Percentiles rank a stretch among this genome's conserved stretches.
These are phyloP conservation scores for Talaromyces sp. DNA, from an alignment of 2,329 filamentous ascomycete genomes.

Conservation along the genomic window DNA sequence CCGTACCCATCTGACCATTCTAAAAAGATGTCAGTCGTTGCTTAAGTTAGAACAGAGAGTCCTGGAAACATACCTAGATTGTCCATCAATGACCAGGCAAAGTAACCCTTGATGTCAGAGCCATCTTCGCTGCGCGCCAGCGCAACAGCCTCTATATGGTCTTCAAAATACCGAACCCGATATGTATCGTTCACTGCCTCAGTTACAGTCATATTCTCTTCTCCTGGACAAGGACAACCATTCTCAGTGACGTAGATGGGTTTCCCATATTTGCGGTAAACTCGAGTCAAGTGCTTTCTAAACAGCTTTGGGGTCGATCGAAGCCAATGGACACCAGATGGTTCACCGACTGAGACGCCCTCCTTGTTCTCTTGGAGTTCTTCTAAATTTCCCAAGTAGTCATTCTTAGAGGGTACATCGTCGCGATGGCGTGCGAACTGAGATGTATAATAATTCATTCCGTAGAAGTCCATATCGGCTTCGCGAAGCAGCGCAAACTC, in stretches of 20 bases:
- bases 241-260: constrained; percentile 29
- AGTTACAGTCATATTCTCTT: constrained; percentile 33
- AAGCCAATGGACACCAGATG: constrained; percentile 19
- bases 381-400: constrained; percentile 26
- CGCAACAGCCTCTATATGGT: constrained; percentile 40
- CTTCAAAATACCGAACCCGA: constrained; percentile 37
- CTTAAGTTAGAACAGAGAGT: not conserved
- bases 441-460: constrained; percentile 25
- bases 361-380: constrained; percentile 24
- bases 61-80: constrained; percentile 31
- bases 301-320: constrained; percentile 20
- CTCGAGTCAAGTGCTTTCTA: constrained; percentile 25
- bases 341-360: constrained; percentile 23
- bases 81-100: constrained; percentile 33
- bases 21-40: constrained; percentile 15
- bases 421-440: not conserved
- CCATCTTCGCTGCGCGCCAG: constrained; percentile 25
- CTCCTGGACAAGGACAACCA: constrained; percentile 34
- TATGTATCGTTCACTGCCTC: constrained; percentile 39
- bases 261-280: constrained; percentile 25
- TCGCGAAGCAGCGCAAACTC: constrained; percentile 23
- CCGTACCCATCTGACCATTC: constrained; percentile 31
- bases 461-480: constrained; percentile 26
- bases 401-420: constrained; percentile 16
- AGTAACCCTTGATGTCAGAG: constrained; percentile 29